Evolutionary conservation across 768 basidiomycete genomes (phyloP).

Genomic region (Russula foetens): DNA sequence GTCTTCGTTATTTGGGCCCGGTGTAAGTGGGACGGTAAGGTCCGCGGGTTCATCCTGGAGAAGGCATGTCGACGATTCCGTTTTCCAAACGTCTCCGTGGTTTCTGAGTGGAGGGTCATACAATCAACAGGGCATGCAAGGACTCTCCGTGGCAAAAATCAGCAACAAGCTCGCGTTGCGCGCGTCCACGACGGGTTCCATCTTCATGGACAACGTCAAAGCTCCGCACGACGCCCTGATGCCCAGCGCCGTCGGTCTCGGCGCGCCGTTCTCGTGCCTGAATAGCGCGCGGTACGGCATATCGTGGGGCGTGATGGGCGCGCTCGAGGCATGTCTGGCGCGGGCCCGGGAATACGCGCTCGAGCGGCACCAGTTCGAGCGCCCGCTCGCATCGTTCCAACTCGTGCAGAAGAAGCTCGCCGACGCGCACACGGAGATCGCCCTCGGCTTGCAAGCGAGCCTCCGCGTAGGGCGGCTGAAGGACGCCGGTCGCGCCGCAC

Average conservation of each 20-base stretch:
- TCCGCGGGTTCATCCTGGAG: constrained; percentile 86
- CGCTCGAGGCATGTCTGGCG: constrained; percentile 83
- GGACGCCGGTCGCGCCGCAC: constrained; percentile 59
- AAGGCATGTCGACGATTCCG: constrained; percentile 53
- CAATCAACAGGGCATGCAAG: constrained; percentile 58
- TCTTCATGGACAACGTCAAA: constrained; percentile 89
- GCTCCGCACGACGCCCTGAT: constrained; percentile 69
- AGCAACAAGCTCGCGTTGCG: constrained; percentile 92
- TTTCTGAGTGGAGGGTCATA: not conserved
- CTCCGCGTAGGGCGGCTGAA: constrained; percentile 78
- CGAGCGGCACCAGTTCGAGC: constrained; percentile 83
- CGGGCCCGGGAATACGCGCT: constrained; percentile 77
- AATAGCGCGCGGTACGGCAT: constrained; percentile 87
- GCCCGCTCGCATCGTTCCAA: constrained; percentile 90
- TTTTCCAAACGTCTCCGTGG: not conserved
- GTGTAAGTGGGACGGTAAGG: constrained; percentile 88
- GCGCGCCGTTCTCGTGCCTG: constrained; percentile 85
- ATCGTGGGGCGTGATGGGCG: constrained; percentile 94
- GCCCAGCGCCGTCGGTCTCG: constrained; percentile 67
- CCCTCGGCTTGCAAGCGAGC: constrained; percentile 68
- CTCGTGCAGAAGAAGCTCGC: constrained; percentile 97
- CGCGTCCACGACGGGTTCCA: constrained; percentile 73
- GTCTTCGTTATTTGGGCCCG: constrained; percentile 91
- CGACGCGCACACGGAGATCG: constrained; percentile 83
- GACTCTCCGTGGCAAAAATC: constrained; percentile 78